Conservation (phyloP, 768 basidiomycete species). For the Rhodosporidiobolus odoratus region DNA sequence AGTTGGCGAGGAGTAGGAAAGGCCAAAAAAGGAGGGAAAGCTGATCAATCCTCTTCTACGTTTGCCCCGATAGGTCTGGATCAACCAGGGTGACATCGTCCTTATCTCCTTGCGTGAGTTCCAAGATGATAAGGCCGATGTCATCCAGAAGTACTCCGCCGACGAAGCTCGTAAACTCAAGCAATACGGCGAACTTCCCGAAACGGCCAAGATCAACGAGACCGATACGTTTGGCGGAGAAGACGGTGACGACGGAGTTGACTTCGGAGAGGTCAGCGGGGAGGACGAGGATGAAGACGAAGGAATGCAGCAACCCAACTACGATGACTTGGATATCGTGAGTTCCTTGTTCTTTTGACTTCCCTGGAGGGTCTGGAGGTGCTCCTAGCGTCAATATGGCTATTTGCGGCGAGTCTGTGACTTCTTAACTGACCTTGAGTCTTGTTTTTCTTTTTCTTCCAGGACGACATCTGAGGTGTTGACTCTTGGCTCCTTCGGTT, state of each 20-base stretch:
- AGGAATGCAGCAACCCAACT: background rate
- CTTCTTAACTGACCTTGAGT: too few species aligned
- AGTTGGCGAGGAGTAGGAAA: too few species aligned
- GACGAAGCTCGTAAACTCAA: constrained; percentile 72
- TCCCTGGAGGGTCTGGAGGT: too few species aligned
- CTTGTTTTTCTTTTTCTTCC: too few species aligned
- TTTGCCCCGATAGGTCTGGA: constrained; percentile 72
- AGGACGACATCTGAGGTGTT: too few species aligned
- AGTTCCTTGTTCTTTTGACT: too few species aligned
- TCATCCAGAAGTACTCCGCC: constrained; percentile 96
- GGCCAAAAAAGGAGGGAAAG: too few species aligned
- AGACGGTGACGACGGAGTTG: constrained; percentile 45
- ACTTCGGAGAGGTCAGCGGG: constrained; percentile 46
- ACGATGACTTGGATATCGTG: constrained; percentile 27
- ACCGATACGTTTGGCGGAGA: constrained; percentile 51
- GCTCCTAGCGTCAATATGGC: too few species aligned
- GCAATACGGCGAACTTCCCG: constrained; percentile 96
- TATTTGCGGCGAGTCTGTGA: too few species aligned
- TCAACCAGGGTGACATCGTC: constrained; percentile 96
- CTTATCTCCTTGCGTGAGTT: constrained; percentile 92
- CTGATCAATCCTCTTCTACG: background rate
- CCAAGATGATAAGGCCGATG: constrained; percentile 98
- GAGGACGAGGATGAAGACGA: constrained; percentile 14
- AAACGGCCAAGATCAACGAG: constrained; percentile 54
- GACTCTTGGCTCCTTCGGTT: too few species aligned